Conservation (phyloP, 257 asterid genomes). For the Nicotiana undulata region DNA sequence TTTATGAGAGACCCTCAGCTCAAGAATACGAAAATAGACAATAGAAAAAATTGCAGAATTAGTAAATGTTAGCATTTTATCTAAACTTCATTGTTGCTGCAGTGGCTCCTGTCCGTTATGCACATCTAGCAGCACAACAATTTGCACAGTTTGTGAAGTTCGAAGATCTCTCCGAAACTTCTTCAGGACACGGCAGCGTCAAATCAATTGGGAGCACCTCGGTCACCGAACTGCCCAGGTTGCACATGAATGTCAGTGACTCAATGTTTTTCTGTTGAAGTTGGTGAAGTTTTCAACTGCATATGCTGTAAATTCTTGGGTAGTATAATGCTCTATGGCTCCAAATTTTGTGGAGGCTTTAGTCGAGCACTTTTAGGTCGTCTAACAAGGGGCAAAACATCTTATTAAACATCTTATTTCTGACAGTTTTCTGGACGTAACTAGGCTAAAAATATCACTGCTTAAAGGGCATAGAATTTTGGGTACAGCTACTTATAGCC, state of each 20-base stretch:
- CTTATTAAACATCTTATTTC: neutral
- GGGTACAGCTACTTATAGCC: neutral
- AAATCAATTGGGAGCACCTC: slow-evolving; percentile 25
- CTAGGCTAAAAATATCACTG: neutral
- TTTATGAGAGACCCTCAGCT: too few species aligned
- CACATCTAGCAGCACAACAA: slow-evolving; percentile 92
- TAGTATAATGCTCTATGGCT: neutral
- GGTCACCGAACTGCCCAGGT: slow-evolving; percentile 71
- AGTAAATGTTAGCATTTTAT: neutral
- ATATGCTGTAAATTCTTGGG: slow-evolving; percentile 8
- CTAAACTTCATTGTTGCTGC: slow-evolving; percentile 17
- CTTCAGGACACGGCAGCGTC: slow-evolving; percentile 32
- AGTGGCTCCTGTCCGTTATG: slow-evolving; percentile 88
- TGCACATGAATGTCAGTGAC: slow-evolving; percentile 56
- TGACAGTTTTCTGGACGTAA: neutral
- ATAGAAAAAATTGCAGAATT: too few species aligned
- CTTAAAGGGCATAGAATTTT: neutral
- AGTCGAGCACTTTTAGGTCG: neutral
- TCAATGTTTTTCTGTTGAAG: slow-evolving; percentile 93
- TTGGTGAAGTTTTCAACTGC: neutral
- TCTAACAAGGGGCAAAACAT: neutral
- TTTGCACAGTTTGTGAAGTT: slow-evolving; percentile 63
- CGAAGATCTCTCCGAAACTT: slow-evolving; percentile 58
- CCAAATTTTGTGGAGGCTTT: slow-evolving; percentile 1
- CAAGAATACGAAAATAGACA: too few species aligned